A percentile compares a stretch with the other conserved stretches of the same genome.
These are phyloP conservation scores for Dissoconium aciculare DNA, from an alignment of 2,329 filamentous ascomycete genomes.

Conservation along the genomic window DNA sequence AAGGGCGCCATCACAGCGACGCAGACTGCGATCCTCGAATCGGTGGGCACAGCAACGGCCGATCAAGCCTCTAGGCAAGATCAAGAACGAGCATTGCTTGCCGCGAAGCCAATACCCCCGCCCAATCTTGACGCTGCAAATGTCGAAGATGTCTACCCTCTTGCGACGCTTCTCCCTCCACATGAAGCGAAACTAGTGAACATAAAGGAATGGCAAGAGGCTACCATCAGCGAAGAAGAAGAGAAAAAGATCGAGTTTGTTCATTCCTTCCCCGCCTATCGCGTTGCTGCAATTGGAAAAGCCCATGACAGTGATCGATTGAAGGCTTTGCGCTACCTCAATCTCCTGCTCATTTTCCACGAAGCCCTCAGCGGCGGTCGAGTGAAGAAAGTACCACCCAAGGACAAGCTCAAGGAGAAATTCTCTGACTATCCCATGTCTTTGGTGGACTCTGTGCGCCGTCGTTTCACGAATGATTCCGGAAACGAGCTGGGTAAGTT, in stretches of 20 bases:
- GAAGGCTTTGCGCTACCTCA: constrained; percentile 36
- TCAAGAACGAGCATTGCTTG: constrained; percentile 48
- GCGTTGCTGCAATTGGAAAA: constrained; percentile 44
- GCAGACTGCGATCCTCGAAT: constrained; percentile 41
- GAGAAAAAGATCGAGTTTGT: constrained; percentile 33
- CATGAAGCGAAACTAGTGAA: constrained; percentile 53
- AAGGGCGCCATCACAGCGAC: constrained; percentile 40
- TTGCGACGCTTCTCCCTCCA: constrained; percentile 49
- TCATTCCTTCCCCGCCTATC: constrained; percentile 51
- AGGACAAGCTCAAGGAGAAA: constrained; percentile 45
- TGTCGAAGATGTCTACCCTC: constrained; percentile 58
- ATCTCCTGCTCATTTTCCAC: constrained; percentile 35
- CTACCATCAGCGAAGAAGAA: constrained; percentile 42
- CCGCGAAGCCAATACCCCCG: constrained; percentile 56
- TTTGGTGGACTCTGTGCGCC: constrained; percentile 51
- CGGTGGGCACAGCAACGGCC: constrained; percentile 45
- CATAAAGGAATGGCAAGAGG: constrained; percentile 60
- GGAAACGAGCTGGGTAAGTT: constrained; percentile 52
- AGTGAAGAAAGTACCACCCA: constrained; percentile 39
- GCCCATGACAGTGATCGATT: constrained; percentile 32
- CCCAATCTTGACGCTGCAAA: constrained; percentile 52
- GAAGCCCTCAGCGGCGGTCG: constrained; percentile 23
- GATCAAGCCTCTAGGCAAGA: constrained; percentile 48
- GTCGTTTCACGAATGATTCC: constrained; percentile 48
- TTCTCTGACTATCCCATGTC: constrained; percentile 42